These are phyloP conservation scores for Periconia macrospinosa DNA, from an alignment of 2,329 filamentous ascomycete species.

Conservation along the genomic window DNA sequence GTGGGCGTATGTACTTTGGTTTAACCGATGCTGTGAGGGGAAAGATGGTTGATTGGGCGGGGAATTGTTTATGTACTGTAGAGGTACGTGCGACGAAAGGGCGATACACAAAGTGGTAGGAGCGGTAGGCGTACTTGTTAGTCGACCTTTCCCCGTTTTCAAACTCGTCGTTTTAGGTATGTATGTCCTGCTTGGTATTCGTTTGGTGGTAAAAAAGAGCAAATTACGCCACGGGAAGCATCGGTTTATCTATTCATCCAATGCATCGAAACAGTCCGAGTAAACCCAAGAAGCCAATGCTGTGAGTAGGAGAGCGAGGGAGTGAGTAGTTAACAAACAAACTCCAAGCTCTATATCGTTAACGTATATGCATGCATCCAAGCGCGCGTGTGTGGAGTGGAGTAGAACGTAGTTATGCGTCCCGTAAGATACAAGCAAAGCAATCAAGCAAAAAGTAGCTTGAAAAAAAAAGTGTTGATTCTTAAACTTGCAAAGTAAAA, in stretches of 20 bases:
- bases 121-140: background rate
- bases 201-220: background rate
- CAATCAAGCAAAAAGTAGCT: background rate
- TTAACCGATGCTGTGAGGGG: background rate
- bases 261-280: background rate
- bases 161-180: background rate
- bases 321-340: background rate
- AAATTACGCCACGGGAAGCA: background rate
- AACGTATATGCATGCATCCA: background rate
- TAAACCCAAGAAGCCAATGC: background rate
- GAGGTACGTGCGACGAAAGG: background rate
- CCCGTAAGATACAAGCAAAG: background rate
- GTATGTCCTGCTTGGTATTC: background rate
- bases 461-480: no score
- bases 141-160: no score
- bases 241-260: background rate
- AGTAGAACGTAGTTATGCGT: background rate
- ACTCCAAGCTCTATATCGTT: background rate
- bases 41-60: background rate
- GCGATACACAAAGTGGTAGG: conserved; percentile 2
- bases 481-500: no score
- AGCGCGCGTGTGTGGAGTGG: background rate
- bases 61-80: background rate
- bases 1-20: background rate
- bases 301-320: background rate